phyloP scores from a whole-genome alignment of 1,284 basidiomycete species.

The Rhizoctonia solani region DNA sequence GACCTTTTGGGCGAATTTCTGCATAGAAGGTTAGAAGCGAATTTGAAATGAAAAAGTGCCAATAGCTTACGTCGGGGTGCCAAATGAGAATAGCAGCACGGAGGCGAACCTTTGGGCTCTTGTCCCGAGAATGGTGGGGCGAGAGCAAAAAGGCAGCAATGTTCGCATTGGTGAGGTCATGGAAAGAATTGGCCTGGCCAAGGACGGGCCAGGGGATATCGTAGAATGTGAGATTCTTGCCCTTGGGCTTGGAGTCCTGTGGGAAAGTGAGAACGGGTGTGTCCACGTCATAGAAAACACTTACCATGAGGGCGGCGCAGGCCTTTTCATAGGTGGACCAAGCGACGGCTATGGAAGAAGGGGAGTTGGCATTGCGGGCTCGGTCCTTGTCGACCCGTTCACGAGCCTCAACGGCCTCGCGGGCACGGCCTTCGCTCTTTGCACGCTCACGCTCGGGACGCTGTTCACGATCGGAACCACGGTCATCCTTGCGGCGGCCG shows the following conservation, averaged over 20 bases:
- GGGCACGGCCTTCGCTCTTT: constrained; percentile 30
- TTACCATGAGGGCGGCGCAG: constrained; percentile 19
- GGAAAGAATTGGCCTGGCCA: constrained; percentile 25
- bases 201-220: constrained; percentile 37
- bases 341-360: neutral
- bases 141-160: constrained; percentile 7
- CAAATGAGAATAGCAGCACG: constrained; percentile 35
- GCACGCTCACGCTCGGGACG: neutral
- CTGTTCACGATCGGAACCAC: constrained; percentile 21
- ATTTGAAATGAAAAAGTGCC: constrained; percentile 29
- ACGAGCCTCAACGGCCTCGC: constrained; percentile 18
- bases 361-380: constrained; percentile 2
- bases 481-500: neutral
- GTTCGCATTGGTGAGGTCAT: constrained; percentile 32
- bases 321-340: constrained; percentile 16
- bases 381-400: constrained; percentile 32
- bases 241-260: constrained; percentile 31
- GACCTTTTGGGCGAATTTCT: constrained; percentile 33
- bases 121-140: constrained; percentile 35
- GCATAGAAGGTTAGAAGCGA: constrained; percentile 4
- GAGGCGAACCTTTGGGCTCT: constrained; percentile 34
- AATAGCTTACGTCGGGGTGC: constrained; percentile 37
- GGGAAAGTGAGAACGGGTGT: neutral
- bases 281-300: neutral
- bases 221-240: constrained; percentile 34